Percentiles rank a stretch among this genome's conserved stretches.
Evolutionary conservation across 2,329 filamentous ascomycete species (phyloP).

Genomic region (Dactylellina leptospora): DNA sequence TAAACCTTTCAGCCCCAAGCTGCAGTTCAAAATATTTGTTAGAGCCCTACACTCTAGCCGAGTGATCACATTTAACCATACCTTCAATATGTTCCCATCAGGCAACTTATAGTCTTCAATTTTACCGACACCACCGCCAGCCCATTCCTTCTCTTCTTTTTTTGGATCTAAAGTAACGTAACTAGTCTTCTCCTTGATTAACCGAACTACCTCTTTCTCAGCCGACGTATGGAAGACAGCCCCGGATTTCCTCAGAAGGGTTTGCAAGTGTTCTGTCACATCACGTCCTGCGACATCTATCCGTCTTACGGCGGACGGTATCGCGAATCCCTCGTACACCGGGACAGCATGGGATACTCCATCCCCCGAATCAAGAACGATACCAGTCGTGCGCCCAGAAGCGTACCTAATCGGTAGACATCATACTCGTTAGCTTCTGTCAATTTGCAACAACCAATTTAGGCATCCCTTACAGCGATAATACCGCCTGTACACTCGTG

Average conservation of each 20-base stretch:
- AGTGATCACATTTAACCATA: constrained; percentile 59
- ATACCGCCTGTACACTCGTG: constrained; percentile 94
- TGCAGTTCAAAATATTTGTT: constrained; percentile 60
- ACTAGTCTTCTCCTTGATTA: constrained; percentile 93
- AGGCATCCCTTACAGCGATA: constrained; percentile 72
- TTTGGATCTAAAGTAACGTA: constrained; percentile 91
- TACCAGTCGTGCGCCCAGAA: constrained; percentile 92
- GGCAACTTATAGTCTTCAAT: constrained; percentile 87
- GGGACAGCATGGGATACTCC: constrained; percentile 97
- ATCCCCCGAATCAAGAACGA: constrained; percentile 93
- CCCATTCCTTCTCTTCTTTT: constrained; percentile 97
- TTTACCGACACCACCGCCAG: constrained; percentile 77
- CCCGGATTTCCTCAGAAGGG: constrained; percentile 86
- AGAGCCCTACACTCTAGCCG: constrained; percentile 3
- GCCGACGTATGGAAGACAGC: constrained; percentile 97
- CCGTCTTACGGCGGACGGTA: constrained; percentile 90
- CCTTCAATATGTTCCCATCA: constrained; percentile 92
- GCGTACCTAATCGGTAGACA: constrained; percentile 67
- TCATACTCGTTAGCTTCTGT: background rate
- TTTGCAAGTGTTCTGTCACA: constrained; percentile 94
- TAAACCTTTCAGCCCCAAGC: constrained; percentile 92
- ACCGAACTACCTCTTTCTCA: constrained; percentile 97
- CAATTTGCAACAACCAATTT: background rate
- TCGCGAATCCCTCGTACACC: constrained; percentile 96
- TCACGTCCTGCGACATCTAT: constrained; percentile 97